Evolutionary conservation across 1,284 basidiomycete species (phyloP), one percentile per base, ranked within the genome.

Genomic region (Kalmanozyma brasiliensis): DNA sequence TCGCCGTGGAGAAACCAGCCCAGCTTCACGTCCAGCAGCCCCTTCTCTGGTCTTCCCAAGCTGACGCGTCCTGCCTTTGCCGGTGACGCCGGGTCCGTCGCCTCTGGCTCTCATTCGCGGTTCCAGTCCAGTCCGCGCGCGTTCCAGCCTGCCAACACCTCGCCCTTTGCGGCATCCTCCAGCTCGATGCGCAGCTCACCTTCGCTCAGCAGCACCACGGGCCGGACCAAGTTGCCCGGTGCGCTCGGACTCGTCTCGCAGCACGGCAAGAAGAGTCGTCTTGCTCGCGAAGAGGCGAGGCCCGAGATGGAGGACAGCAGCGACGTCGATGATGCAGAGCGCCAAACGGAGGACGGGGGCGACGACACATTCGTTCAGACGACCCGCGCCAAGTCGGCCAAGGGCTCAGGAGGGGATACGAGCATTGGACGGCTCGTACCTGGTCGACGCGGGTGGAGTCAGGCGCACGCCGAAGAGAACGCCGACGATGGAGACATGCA

Each of bases 31-130:
- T 72, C 69, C 10, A 67, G 59, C 41, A 67, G 64, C 42, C 69
- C 69, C 24, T 72, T 72, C 24, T 72, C 69, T 14, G 69, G 69
- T 16, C 57, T 63, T 8, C 69, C 69, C 14, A 72, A 72, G 49
- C 52, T 72, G 16, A 51, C 63, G 5, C 55, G 53, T 17, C 41
- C 48, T 19, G 40, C 49, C 14, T 19, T 26, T 30, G 49, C 37
- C 20, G 55, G 40, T 23, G 33, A 16, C 14, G 26, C 43, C n/a
- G 52, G 23, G 8, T 57, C 58, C 2, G 46, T 61, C 5, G 57
- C 60, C 8, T 71, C 68, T 6, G 51, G 43, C 23, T 63, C 60
- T n/a, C 52, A 46, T 16, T 67, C 64, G 0, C 49, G 55, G 4
- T 60, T 59, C 34, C 47, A 34, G 10, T 37, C 49, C 29, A 69